Percentiles rank a stretch among this genome's conserved stretches.
These are phyloP conservation scores for Aspergillus ustus DNA, from an alignment of 2,329 filamentous ascomycete species.

Conservation along the genomic window DNA sequence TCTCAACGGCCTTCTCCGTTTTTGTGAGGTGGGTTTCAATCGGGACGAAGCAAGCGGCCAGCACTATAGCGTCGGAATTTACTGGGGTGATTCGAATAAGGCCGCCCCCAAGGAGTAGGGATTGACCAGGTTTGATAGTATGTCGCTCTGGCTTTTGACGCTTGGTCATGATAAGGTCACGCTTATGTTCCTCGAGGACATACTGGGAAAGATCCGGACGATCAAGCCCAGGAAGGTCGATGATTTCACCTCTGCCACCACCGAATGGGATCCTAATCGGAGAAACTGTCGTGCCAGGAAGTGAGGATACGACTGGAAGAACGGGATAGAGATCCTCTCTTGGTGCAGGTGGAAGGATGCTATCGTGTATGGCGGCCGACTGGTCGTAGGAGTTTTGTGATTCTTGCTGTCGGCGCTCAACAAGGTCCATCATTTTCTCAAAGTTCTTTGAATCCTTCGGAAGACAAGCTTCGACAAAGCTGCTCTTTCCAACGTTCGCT, in stretches of 20 bases:
- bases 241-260: slow-evolving; percentile 81
- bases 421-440: slow-evolving; percentile 41
- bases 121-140: slow-evolving; percentile 75
- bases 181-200: slow-evolving; percentile 68
- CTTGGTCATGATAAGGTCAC: slow-evolving; percentile 76
- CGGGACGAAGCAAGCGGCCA: slow-evolving; percentile 87
- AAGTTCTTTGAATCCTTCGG: slow-evolving; percentile 68
- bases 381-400: slow-evolving; percentile 21
- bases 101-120: slow-evolving; percentile 81
- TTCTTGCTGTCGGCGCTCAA: slow-evolving; percentile 34
- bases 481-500: slow-evolving; percentile 96
- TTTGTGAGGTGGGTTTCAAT: slow-evolving; percentile 75
- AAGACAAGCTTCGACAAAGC: slow-evolving; percentile 84
- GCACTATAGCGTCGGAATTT: slow-evolving; percentile 66
- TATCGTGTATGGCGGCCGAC: slow-evolving; percentile 34
- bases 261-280: slow-evolving; percentile 93
- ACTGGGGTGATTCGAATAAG: slow-evolving; percentile 84
- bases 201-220: slow-evolving; percentile 74
- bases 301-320: slow-evolving; percentile 83
- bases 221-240: slow-evolving; percentile 86
- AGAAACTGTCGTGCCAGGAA: slow-evolving; percentile 92
- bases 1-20: slow-evolving; percentile 76
- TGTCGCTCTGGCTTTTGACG: slow-evolving; percentile 75
- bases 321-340: slow-evolving; percentile 75
- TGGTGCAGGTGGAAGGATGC: slow-evolving; percentile 77